Evolutionary conservation across 768 basidiomycete species (phyloP).

Genomic region (Russula brevipes): DNA sequence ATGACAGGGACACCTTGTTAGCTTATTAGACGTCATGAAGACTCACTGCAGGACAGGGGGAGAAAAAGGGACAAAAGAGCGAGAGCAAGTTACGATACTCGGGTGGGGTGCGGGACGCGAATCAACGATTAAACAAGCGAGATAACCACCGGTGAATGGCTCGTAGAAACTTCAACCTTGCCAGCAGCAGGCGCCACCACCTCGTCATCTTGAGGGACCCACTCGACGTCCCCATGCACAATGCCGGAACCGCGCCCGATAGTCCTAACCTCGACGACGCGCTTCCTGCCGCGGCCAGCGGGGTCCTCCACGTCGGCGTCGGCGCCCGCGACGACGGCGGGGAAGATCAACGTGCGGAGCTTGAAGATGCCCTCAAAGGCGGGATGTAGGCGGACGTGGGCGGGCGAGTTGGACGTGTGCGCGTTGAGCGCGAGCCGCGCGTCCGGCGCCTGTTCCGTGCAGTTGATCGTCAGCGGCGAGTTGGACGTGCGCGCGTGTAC

Average conservation of each 20-base stretch:
- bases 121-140: neutral
- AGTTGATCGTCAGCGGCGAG: slow-evolving; percentile 5
- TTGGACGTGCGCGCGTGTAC: slow-evolving; percentile 12
- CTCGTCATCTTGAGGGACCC: slow-evolving; percentile 12
- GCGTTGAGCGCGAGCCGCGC: neutral
- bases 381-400: slow-evolving; percentile 10
- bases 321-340: neutral
- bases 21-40: neutral
- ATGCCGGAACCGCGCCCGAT: neutral
- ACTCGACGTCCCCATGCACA: slow-evolving; percentile 2
- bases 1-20: neutral
- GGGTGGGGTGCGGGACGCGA: neutral
- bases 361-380: slow-evolving; percentile 15
- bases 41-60: neutral
- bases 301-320: slow-evolving; percentile 11
- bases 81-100: neutral
- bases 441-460: slow-evolving; percentile 5
- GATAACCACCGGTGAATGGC: neutral
- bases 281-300: slow-evolving; percentile 13
- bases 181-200: neutral
- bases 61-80: neutral
- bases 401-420: slow-evolving; percentile 16
- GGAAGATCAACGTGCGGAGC: slow-evolving; percentile 7
- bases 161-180: slow-evolving; percentile 14
- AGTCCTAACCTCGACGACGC: slow-evolving; percentile 6